Percentiles rank a stretch among this genome's conserved stretches.
Evolutionary conservation across 768 basidiomycete species (phyloP).

Genomic region (Kwoniella dendrophila): DNA sequence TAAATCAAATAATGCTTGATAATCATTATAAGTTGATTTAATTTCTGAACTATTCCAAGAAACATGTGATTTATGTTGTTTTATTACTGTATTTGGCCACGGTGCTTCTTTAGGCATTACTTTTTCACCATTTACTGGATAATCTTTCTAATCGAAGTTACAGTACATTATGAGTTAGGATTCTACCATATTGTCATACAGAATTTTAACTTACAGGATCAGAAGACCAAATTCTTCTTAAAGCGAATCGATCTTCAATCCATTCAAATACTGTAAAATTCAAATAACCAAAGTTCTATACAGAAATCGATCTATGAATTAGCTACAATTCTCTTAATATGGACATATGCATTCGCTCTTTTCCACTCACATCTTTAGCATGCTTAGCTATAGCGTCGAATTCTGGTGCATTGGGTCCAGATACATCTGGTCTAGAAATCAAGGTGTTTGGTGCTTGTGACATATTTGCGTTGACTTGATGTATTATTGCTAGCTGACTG

Average conservation of each 20-base stretch:
- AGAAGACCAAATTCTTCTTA: slow-evolving; percentile 4
- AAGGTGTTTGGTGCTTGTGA: background rate
- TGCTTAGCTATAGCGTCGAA: slow-evolving; percentile 3
- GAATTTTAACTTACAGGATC: background rate
- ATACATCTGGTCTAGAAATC: slow-evolving; percentile 9
- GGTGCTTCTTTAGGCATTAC: slow-evolving; percentile 1
- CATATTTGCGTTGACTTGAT: background rate
- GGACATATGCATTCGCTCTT: too few relatives aligned
- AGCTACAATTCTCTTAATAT: background rate
- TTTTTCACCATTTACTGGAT: slow-evolving; percentile 4
- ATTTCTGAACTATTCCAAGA: slow-evolving; percentile 2
- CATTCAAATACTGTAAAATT: slow-evolving; percentile 1
- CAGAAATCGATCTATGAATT: background rate
- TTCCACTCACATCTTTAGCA: background rate
- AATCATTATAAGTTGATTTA: background rate
- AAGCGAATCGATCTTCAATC: background rate
- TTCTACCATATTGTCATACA: background rate
- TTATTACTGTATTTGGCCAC: background rate
- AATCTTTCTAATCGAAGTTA: slow-evolving; percentile 1
- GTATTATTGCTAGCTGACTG: background rate
- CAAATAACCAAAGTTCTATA: background rate
- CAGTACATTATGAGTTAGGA: background rate
- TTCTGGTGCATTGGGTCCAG: slow-evolving; percentile 3
- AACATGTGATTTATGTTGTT: background rate
- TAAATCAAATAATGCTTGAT: background rate